Base-by-base conservation (phyloP, 257 asterid genomes). In the Eucommia ulmoides region DNA sequence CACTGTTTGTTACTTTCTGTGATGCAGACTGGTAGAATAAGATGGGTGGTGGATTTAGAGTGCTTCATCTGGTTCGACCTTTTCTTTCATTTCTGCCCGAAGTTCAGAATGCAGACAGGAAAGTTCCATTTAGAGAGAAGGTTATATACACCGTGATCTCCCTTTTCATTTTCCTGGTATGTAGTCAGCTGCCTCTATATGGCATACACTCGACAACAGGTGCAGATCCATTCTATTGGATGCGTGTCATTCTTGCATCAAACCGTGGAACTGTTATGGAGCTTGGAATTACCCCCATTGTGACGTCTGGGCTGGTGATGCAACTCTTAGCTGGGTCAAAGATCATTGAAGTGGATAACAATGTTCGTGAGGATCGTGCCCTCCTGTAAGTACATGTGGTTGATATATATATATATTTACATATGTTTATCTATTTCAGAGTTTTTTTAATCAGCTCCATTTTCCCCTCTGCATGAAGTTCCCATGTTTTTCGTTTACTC, bases 1-100 rank as follows among this genome's bases (percentile, higher is more conserved):
- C n/a, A n/a, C n/a, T n/a, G n/a, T n/a, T n/a, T n/a, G n/a, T n/a
- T n/a, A n/a, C n/a, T n/a, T n/a, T n/a, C n/a, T n/a, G n/a, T n/a
- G n/a, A n/a, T n/a, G n/a, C n/a, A n/a, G n/a, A n/a, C n/a, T n/a
- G n/a, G n/a, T n/a, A 33, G n/a, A 50, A 35, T 18, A 59, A 61
- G 23, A 65, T 65, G 72, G 72, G 72, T 54, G 72, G 72, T 59
- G 72, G 72, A 60, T 65, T 65, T 65, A 60, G 72, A 55, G 72
- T 65, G 54, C 58, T 65, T 7, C 72, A 65, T 60, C 66, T 65
- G 20, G 72, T 65, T 38, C 63, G 72, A 15, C 72, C 72, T 3
- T 65, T 65, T 55, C 72, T 65, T 47, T 42, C 72, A 3, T 59
- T 65, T 54, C 50, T 65, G 55, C 72, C 72, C 0, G 72, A 65